Percentiles rank a stretch among this genome's conserved stretches.
Conservation (phyloP, 306 rosid genomes). For the Aeschynomene evenia region DNA sequence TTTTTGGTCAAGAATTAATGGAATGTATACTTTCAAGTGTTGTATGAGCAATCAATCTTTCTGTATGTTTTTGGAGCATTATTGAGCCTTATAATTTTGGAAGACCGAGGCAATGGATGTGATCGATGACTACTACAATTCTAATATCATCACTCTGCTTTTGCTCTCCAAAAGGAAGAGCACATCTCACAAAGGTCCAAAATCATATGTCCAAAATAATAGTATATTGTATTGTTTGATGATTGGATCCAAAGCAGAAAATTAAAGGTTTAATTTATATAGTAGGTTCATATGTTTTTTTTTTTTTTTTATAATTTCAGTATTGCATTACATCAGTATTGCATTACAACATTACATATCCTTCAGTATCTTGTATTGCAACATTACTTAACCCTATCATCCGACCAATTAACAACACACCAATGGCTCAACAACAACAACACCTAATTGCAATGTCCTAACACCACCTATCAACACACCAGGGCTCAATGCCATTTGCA, state of each 20-base stretch:
- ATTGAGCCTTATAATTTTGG: neutral
- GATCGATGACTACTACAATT: too few species aligned
- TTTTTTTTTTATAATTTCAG: too few species aligned
- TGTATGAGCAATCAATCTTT: neutral
- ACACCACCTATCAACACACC: too few species aligned
- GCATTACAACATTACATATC: too few species aligned
- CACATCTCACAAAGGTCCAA: conserved; percentile 6
- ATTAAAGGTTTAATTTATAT: neutral
- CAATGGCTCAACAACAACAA: too few species aligned
- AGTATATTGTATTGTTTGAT: too few species aligned
- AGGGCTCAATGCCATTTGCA: too few species aligned
- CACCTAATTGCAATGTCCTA: too few species aligned
- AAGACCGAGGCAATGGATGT: neutral
- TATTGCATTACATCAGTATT: too few species aligned
- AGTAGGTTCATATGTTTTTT: neutral
- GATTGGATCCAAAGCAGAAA: neutral
- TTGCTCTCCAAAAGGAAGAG: conserved; percentile 14
- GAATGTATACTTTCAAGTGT: conserved; percentile 3
- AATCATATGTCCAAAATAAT: neutral
- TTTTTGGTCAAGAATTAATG: neutral
- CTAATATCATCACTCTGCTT: conserved; percentile 8
- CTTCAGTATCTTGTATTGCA: too few species aligned
- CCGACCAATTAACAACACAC: too few species aligned
- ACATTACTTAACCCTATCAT: too few species aligned
- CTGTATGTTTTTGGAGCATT: neutral